These are phyloP conservation scores for Hypoxylon sp. DNA, from an alignment of 2,329 filamentous ascomycete species.

Conservation along the genomic window DNA sequence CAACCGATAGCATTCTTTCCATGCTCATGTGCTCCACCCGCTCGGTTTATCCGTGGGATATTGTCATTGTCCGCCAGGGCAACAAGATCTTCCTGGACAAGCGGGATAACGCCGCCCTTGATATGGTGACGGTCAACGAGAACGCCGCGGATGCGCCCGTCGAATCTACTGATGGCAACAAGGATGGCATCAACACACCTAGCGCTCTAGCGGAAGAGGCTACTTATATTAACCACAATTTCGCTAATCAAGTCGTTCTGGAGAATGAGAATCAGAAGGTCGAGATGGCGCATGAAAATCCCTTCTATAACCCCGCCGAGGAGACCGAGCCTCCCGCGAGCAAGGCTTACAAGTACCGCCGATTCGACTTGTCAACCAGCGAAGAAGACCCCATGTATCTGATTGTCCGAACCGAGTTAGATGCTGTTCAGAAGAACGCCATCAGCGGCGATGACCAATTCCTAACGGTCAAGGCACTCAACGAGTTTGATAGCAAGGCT, in stretches of 20 bases:
- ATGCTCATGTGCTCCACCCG: conserved; percentile 99
- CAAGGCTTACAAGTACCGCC: conserved; percentile 98
- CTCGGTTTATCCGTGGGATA: conserved; percentile 98
- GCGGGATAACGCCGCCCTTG: conserved; percentile 92
- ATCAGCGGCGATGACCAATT: conserved; percentile 93
- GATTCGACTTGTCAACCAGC: conserved; percentile 95
- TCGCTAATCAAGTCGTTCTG: conserved; percentile 92
- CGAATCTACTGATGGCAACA: conserved; percentile 90
- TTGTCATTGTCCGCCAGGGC: conserved; percentile 91
- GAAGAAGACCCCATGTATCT: conserved; percentile 95
- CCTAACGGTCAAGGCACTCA: conserved; percentile 93
- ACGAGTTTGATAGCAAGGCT: conserved; percentile 99
- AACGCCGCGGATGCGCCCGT: conserved; percentile 96
- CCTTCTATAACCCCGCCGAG: conserved; percentile 95
- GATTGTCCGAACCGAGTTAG: conserved; percentile 93
- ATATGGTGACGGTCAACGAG: conserved; percentile 99
- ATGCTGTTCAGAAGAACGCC: conserved; percentile 95
- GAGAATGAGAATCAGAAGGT: conserved; percentile 85
- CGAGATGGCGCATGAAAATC: conserved; percentile 89
- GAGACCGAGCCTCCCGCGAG: conserved; percentile 94
- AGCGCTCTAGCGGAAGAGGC: conserved; percentile 93
- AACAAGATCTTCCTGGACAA: conserved; percentile 99
- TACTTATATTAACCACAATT: conserved; percentile 99
- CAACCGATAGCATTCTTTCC: conserved; percentile 95
- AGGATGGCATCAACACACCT: conserved; percentile 96